Conservation (phyloP, 225 moss, liverwort and hornwort species). For the Polytrichum commune region DNA sequence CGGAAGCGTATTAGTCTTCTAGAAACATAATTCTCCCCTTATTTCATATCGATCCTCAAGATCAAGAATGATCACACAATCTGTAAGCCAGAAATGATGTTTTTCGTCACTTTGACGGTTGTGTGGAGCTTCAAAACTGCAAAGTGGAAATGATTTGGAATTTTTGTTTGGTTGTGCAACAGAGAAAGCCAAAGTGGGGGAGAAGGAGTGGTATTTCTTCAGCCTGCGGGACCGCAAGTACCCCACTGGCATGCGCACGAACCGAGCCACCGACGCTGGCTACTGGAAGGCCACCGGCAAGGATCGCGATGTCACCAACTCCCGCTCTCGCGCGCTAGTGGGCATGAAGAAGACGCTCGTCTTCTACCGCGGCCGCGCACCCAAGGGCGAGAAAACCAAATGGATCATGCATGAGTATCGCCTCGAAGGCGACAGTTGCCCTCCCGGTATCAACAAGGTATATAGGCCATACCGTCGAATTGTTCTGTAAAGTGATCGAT, state of each 20-base stretch:
- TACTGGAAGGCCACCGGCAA: slow-evolving; percentile 13
- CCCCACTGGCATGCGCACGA: slow-evolving; percentile 5
- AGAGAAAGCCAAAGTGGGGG: slow-evolving; percentile 7
- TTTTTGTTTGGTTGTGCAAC: neutral
- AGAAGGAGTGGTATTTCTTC: slow-evolving; percentile 11
- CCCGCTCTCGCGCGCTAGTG: neutral
- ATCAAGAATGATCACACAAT: too few relatives aligned
- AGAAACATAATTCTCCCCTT: too few relatives aligned
- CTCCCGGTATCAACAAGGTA: slow-evolving; percentile 2
- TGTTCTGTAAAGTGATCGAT: too few relatives aligned
- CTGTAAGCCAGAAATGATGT: too few relatives aligned
- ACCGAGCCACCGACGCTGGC: slow-evolving; percentile 7
- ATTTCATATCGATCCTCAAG: too few relatives aligned
- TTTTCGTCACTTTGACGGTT: too few relatives aligned
- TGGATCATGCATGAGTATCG: slow-evolving; percentile 15
- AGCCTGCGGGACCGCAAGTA: slow-evolving; percentile 9
- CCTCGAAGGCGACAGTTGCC: neutral
- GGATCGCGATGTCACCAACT: slow-evolving; percentile 1
- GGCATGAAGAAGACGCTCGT: slow-evolving; percentile 11
- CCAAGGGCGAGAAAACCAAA: slow-evolving; percentile 11
- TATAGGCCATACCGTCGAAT: too few relatives aligned
- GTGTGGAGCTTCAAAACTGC: too few relatives aligned
- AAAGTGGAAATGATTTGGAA: too few relatives aligned
- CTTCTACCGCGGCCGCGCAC: slow-evolving; percentile 8
- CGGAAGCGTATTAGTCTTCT: too few relatives aligned